Conservation (phyloP, 2,329 filamentous ascomycete genomes). For the Cladosporium sp. region DNA sequence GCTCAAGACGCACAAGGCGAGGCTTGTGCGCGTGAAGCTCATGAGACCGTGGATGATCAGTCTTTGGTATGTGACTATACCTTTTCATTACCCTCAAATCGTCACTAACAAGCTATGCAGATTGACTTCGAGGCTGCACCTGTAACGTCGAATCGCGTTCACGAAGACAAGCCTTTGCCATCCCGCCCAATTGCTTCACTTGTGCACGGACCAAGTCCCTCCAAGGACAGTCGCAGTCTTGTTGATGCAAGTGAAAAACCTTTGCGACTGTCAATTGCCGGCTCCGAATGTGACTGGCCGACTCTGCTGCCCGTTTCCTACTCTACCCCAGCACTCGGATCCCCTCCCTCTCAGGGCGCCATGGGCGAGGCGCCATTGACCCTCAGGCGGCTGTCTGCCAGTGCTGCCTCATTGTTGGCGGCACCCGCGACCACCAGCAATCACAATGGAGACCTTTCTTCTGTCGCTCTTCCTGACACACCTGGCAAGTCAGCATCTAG, state of each 20-base stretch:
- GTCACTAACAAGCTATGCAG: not conserved
- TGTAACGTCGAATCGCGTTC: not conserved
- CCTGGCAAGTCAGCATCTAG: not conserved
- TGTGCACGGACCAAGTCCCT: conserved; percentile 28
- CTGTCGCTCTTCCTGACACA: not conserved
- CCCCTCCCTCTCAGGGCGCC: not conserved
- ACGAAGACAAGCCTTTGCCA: conserved; percentile 36
- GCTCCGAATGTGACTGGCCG: conserved; percentile 19
- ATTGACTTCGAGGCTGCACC: not conserved
- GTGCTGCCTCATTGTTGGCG: not conserved
- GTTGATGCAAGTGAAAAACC: conserved; percentile 36
- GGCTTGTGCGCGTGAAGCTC: not conserved
- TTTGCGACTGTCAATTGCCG: conserved; percentile 16
- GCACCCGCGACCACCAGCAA: too few relatives aligned
- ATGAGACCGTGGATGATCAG: not conserved
- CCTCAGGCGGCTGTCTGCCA: not conserved
- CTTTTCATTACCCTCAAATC: not conserved
- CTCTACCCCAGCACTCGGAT: not conserved
- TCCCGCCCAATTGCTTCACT: conserved; percentile 34
- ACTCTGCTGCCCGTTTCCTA: conserved; percentile 16
- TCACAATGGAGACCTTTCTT: too few relatives aligned
- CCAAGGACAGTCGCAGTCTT: conserved; percentile 34
- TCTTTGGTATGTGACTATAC: conserved; percentile 1
- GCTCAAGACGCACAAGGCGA: not conserved
- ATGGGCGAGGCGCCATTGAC: not conserved